Base-by-base conservation (phyloP, 768 basidiomycete genomes). In the Leucosporidium yakuticum region DNA sequence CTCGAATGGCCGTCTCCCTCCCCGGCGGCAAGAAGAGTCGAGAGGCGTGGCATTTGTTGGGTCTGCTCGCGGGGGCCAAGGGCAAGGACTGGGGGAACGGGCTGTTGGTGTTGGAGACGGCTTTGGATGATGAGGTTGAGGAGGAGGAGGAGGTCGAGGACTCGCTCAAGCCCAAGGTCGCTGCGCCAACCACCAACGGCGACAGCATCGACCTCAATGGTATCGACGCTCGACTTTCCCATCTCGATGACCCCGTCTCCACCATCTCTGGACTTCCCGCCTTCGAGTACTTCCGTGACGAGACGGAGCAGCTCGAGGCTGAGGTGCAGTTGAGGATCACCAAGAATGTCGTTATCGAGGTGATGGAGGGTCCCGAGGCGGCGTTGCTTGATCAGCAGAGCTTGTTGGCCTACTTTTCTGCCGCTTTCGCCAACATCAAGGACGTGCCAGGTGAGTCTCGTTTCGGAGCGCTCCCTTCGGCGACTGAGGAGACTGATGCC, bases 11-110 rank as follows among this genome's bases (percentile, higher is more conserved):
- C 1, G 85, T 95, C 4, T 88, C 93, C 76, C 81, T 82, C 9
- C 85, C 87, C 36, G 81, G 87, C 0, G 48, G 64, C 6, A 44
- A 44, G 39, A 44, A 44, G 39, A 79, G 77, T 39, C 83, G 89
- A 31, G 83, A 90, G 51, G 88, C 89, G 62, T 97, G 93, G 94
- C 95, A 97, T 78, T 83, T 97, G 21, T 82, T 97, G 0, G 91
- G 89, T 0, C 80, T 97, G 7, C 78, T 95, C 17, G 81, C 94
- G n/a, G 86, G 86, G 0, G 87, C 88, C 14, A 80, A 82, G 34
- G 39, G 39, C 39, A 90, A 88, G 69, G 86, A 91, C 71, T 91
- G 90, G 89, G 79, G 79, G 44, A 88, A 87, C 17, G 91, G 94
- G 0, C 80, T 80, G 39, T 85, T 86, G 67, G 86, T 93, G 5